Percentiles rank a stretch among this genome's conserved stretches.
phyloP scores from a whole-genome alignment of 352 stramenopile species.

The Pythium insidiosum region DNA sequence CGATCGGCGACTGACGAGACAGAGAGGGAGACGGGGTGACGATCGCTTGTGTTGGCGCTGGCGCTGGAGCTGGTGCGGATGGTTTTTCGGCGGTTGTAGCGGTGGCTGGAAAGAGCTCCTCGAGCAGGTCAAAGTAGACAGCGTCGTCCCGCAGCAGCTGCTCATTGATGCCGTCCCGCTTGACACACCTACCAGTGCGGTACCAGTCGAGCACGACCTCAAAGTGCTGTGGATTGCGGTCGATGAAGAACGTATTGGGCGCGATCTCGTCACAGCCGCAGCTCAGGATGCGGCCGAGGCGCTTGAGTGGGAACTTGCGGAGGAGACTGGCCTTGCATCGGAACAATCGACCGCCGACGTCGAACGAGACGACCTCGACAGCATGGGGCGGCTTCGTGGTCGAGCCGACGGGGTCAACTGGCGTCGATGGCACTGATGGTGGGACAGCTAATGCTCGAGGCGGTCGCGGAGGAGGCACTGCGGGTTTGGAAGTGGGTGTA shows the following conservation, averaged over 20 bases:
- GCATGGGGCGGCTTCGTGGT: background rate
- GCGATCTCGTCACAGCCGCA: conserved; percentile 44
- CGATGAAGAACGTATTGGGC: conserved; percentile 51
- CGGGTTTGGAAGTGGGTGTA: too few species aligned
- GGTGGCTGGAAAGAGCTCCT: conserved; percentile 35
- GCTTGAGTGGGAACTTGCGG: conserved; percentile 45
- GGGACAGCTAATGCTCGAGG: background rate
- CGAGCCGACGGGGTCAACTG: too few species aligned
- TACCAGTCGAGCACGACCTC: conserved; percentile 75
- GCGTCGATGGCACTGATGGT: too few species aligned
- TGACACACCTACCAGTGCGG: conserved; percentile 36
- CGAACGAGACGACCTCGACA: conserved; percentile 31
- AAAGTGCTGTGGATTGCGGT: conserved; percentile 66
- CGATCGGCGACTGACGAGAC: background rate
- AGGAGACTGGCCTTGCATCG: conserved; percentile 59
- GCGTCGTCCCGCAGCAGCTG: conserved; percentile 45
- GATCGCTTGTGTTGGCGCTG: background rate
- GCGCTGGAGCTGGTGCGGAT: conserved; percentile 3
- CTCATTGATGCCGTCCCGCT: conserved; percentile 32
- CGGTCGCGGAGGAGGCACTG: too few species aligned
- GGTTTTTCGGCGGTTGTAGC: background rate
- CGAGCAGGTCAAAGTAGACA: conserved; percentile 57
- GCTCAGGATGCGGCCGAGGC: conserved; percentile 47
- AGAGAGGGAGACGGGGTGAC: background rate
- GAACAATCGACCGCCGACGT: conserved; percentile 64